These are phyloP conservation scores for Penicillium desertorum DNA, from an alignment of 495 filamentous ascomycete genomes.

Conservation along the genomic window DNA sequence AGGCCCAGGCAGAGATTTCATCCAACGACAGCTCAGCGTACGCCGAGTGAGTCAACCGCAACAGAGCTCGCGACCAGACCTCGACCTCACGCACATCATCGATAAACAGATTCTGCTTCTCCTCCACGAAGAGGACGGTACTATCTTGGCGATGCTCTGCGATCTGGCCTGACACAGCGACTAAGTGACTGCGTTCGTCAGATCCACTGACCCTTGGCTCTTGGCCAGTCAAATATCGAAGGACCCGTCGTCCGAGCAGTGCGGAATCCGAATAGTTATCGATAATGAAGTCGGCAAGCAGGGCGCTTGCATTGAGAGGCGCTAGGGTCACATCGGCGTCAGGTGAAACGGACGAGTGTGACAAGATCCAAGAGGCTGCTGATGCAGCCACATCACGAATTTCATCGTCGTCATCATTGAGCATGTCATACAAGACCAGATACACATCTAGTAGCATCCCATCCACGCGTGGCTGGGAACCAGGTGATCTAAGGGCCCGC, in stretches of 20 bases:
- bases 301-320: constrained; percentile 48
- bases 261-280: constrained; percentile 38
- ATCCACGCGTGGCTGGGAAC: constrained; percentile 29
- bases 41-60: constrained; percentile 24
- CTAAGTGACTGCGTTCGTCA: constrained; percentile 11
- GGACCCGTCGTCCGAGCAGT: constrained; percentile 30
- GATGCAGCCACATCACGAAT: constrained; percentile 65
- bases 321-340: constrained; percentile 35
- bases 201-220: constrained; percentile 28
- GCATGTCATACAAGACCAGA: constrained; percentile 56
- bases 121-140: constrained; percentile 75
- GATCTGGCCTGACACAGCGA: constrained; percentile 49
- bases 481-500: constrained; percentile 26
- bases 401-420: constrained; percentile 92
- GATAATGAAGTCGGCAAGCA: constrained; percentile 46
- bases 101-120: constrained; percentile 88
- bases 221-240: constrained; percentile 34
- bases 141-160: constrained; percentile 56
- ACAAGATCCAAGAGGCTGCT: constrained; percentile 46
- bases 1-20: constrained; percentile 53
- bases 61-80: constrained; percentile 58
- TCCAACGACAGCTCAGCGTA: constrained; percentile 27
- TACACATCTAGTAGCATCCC: constrained; percentile 45
- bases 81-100: constrained; percentile 71
- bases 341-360: constrained; percentile 36